Evolutionary conservation across 768 basidiomycete species (phyloP).

Genomic region (Ephemerocybe angulata): DNA sequence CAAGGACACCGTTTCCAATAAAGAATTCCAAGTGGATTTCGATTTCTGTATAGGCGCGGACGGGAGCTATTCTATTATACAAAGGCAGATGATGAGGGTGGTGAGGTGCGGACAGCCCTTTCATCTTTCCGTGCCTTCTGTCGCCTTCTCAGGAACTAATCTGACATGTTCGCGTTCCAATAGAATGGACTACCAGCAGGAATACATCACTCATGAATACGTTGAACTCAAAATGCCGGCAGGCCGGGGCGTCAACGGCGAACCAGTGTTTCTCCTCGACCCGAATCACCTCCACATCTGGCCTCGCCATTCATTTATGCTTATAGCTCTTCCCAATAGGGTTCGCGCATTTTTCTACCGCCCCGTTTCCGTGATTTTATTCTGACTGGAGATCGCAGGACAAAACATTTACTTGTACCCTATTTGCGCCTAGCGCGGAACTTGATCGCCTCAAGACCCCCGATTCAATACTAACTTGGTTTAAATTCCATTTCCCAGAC

Average conservation of each 20-base stretch:
- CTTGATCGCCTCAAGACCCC: slow-evolving; percentile 63
- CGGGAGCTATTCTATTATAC: slow-evolving; percentile 88
- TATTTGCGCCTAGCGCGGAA: slow-evolving; percentile 82
- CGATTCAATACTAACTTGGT: slow-evolving; percentile 66
- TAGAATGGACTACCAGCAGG: slow-evolving; percentile 94
- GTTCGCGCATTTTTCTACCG: slow-evolving; percentile 42
- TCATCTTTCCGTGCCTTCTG: slow-evolving; percentile 13
- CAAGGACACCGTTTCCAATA: slow-evolving; percentile 40
- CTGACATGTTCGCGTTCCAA: slow-evolving; percentile 19
- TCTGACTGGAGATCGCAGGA: slow-evolving; percentile 55
- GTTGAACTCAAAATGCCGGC: slow-evolving; percentile 95
- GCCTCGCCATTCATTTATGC: slow-evolving; percentile 99
- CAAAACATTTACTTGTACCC: slow-evolving; percentile 94
- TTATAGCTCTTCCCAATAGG: slow-evolving; percentile 97
- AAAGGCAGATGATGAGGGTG: slow-evolving; percentile 93
- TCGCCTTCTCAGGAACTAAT: slow-evolving; percentile 28
- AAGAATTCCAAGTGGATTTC: slow-evolving; percentile 50
- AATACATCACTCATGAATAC: slow-evolving; percentile 95
- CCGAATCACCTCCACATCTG: slow-evolving; percentile 97
- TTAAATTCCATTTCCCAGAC: slow-evolving; percentile 81
- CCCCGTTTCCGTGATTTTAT: slow-evolving; percentile 13
- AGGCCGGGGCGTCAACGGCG: slow-evolving; percentile 55
- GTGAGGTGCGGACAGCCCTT: slow-evolving; percentile 63
- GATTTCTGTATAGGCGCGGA: slow-evolving; percentile 90
- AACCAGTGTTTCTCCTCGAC: slow-evolving; percentile 77